A percentile compares a stretch with the other conserved stretches of the same genome.
phyloP scores from a whole-genome alignment of 208 protist genomes.

The Trypanosoma platydactyli region DNA sequence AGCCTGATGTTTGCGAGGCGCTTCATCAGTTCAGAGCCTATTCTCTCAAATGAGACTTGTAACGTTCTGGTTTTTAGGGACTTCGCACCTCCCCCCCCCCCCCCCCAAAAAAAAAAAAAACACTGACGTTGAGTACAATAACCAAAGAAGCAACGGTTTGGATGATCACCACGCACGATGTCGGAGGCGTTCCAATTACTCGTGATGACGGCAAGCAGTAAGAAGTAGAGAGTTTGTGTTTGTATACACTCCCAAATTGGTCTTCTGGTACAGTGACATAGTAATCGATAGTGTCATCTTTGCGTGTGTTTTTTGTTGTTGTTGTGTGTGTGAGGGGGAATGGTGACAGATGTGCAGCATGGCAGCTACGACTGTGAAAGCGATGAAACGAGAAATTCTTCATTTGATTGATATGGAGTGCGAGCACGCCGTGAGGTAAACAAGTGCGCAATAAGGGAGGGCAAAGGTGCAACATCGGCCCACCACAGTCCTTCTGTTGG shows the following conservation, averaged over 20 bases:
- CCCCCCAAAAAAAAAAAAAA: no score
- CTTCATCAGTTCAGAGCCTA: conserved; percentile 72
- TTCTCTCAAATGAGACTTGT: conserved; percentile 47
- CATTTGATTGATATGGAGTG: conserved; percentile 35
- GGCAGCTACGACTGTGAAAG: conserved; percentile 7
- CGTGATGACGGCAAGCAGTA: conserved; percentile 71
- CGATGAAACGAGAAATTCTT: not conserved
- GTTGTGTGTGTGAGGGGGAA: no score
- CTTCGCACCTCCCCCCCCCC: conserved; percentile 89
- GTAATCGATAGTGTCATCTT: conserved; percentile 36
- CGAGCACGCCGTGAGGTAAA: conserved; percentile 35
- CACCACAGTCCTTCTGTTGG: conserved; percentile 44
- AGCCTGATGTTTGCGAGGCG: conserved; percentile 56
- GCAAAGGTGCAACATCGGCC: conserved; percentile 44
- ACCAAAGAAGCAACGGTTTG: conserved; percentile 61
- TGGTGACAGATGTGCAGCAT: conserved; percentile 55
- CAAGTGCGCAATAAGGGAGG: conserved; percentile 34
- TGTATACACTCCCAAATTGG: conserved; percentile 45
- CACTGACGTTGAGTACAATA: conserved; percentile 69
- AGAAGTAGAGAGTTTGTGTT: conserved; percentile 49
- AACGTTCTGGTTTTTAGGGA: conserved; percentile 46
- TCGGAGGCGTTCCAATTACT: conserved; percentile 51
- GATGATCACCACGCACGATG: conserved; percentile 22
- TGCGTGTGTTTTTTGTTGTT: conserved; percentile 63
- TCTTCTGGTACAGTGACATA: conserved; percentile 37